These are phyloP conservation scores for Tetrapisispora iriomotensis DNA, from an alignment of 805 yeast genomes.

Conservation along the genomic window DNA sequence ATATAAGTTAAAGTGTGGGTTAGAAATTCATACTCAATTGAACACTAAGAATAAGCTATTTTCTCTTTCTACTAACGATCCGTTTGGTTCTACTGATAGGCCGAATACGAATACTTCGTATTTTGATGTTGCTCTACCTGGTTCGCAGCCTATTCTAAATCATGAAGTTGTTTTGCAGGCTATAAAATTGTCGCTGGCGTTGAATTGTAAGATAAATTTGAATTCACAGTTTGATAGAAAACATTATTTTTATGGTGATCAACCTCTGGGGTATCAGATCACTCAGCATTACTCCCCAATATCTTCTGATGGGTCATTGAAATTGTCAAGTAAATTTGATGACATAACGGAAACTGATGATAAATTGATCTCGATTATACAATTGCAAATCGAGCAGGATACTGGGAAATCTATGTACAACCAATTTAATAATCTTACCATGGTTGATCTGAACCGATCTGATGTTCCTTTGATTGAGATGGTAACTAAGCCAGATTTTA, in stretches of 20 bases:
- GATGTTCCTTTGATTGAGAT: slow-evolving; percentile 83
- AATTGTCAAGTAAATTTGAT: slow-evolving; percentile 43
- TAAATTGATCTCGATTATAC: slow-evolving; percentile 49
- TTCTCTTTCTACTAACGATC: slow-evolving; percentile 44
- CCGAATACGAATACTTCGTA: slow-evolving; percentile 68
- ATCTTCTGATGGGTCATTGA: slow-evolving; percentile 56
- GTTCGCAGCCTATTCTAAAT: slow-evolving; percentile 79
- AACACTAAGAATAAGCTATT: slow-evolving; percentile 68
- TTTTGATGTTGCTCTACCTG: slow-evolving; percentile 84
- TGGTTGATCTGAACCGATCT: slow-evolving; percentile 74
- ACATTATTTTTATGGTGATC: slow-evolving; percentile 94
- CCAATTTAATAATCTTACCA: slow-evolving; percentile 27
- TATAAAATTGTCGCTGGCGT: slow-evolving; percentile 58
- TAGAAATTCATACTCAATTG: slow-evolving; percentile 90
- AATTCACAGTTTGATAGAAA: slow-evolving; percentile 77
- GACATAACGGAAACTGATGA: slow-evolving; percentile 37
- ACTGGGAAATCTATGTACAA: slow-evolving; percentile 71
- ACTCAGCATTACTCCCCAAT: slow-evolving; percentile 82
- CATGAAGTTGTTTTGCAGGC: slow-evolving; percentile 65
- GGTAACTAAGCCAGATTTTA: slow-evolving; percentile 85
- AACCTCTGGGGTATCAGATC: slow-evolving; percentile 91
- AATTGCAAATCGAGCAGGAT: slow-evolving; percentile 89
- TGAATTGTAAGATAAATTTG: slow-evolving; percentile 47
- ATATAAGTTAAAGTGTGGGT: slow-evolving; percentile 60
- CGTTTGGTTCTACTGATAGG: slow-evolving; percentile 34